Base-by-base conservation (phyloP, 2,329 filamentous ascomycete genomes). In the Colletotrichum sp. region DNA sequence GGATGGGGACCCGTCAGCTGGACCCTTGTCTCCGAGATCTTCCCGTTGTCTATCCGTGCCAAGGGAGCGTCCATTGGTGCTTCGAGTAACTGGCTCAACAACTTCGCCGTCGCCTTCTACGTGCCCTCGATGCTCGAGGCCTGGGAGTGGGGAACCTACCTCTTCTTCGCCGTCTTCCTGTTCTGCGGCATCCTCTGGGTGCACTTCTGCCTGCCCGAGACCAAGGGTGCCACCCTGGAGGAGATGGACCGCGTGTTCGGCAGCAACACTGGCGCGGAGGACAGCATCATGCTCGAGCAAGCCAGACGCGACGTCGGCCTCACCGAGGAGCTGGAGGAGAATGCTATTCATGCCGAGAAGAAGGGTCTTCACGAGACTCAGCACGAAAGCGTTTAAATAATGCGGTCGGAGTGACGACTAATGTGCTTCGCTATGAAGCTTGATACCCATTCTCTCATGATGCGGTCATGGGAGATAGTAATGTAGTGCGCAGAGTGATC, bases 141-240 rank as follows among this genome's bases (percentile, higher is more conserved):
- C 34, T 86, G 85, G 77, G 79, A 84, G n/a, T 91, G 87, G 81
- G 90, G 89, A 19, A 89, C 89, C 0, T 92, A 90, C 79, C 89
- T 90, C 76, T 91, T 92, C 84, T 92, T 92, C 78, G 88, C 88
- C 7, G 85, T 84, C 0, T 86, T 90, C 62, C 88, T 90, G 36
- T 82, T 88, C 8, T 80, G 82, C 4, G 86, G 89, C 2, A 85
- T 87, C 32, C 79, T 88, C 8, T 92, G 89, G 81, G 85, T 89
- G 9, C 89, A 84, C 77, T 88, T 89, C 79, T 86, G 85, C 65
- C 82, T 91, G 4, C 90, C 90, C 1, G 90, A 92, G 80, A 92
- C 90, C 5, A 90, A 90, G 80, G 88, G 88, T 62, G 85, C 88
- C 44, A 89, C 88, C 4, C 84, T 92, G 8, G 90, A 92, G 79